Evolutionary conservation across 2,329 filamentous ascomycete species (phyloP).

Genomic region (Xylaria sp.): DNA sequence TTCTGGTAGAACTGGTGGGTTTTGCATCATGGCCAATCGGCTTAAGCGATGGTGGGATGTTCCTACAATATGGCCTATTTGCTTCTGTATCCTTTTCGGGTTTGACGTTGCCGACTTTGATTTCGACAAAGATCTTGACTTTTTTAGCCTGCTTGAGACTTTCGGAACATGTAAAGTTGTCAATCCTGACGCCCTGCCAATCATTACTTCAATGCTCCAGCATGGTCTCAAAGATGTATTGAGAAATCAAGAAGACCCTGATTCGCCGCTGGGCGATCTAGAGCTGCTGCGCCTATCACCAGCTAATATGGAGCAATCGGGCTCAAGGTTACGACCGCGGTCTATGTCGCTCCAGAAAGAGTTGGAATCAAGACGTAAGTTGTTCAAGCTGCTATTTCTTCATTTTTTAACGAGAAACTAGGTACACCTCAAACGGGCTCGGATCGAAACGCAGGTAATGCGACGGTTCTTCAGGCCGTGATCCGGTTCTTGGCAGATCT

Average conservation of each 20-base stretch:
- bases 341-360: slow-evolving; percentile 76
- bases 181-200: slow-evolving; percentile 80
- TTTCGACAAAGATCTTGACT: slow-evolving; percentile 77
- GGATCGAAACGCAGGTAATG: slow-evolving; percentile 66
- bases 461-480: slow-evolving; percentile 77
- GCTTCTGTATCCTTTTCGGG: slow-evolving; percentile 89
- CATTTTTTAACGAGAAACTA: slow-evolving; percentile 38
- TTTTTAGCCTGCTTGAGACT: slow-evolving; percentile 76
- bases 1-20: slow-evolving; percentile 83
- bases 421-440: slow-evolving; percentile 57
- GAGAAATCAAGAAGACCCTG: slow-evolving; percentile 69
- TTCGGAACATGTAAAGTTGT: slow-evolving; percentile 76
- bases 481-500: slow-evolving; percentile 83
- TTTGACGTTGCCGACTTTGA: slow-evolving; percentile 80
- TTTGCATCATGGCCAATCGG: slow-evolving; percentile 83
- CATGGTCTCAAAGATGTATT: slow-evolving; percentile 80
- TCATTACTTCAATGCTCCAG: slow-evolving; percentile 89
- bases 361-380: slow-evolving; percentile 65
- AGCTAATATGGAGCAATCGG: slow-evolving; percentile 44
- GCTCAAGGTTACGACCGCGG: slow-evolving; percentile 59
- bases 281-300: slow-evolving; percentile 39
- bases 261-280: slow-evolving; percentile 59
- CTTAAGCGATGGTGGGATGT: slow-evolving; percentile 91
- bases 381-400: neutral
- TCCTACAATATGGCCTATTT: slow-evolving; percentile 85